Conservation (phyloP, 768 basidiomycete species). For the Bullera alba region DNA sequence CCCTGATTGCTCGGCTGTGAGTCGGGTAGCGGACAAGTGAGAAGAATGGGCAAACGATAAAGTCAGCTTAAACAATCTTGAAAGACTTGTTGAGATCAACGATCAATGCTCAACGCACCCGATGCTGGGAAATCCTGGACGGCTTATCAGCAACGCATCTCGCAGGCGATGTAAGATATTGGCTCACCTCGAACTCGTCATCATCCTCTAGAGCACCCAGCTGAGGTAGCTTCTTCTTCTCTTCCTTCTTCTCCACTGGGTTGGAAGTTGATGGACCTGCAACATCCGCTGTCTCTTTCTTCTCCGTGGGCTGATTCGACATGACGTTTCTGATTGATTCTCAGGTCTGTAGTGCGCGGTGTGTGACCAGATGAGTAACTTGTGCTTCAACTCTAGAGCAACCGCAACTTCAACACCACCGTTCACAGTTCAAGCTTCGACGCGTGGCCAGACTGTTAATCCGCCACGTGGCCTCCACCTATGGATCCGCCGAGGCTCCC, state of each 20-base stretch:
- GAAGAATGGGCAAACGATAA: conserved; percentile 15
- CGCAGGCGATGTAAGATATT: neutral
- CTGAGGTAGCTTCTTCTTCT: conserved; percentile 52
- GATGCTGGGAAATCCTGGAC: conserved; percentile 73
- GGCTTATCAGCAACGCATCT: neutral
- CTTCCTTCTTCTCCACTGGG: conserved; percentile 1
- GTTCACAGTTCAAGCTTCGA: too few species aligned
- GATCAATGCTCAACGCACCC: conserved; percentile 50
- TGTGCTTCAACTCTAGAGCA: too few species aligned
- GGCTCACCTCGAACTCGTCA: conserved; percentile 71
- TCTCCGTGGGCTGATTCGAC: neutral
- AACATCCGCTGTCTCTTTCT: neutral
- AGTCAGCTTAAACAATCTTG: neutral
- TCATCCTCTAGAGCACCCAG: conserved; percentile 92
- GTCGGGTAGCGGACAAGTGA: conserved; percentile 20
- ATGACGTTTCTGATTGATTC: too few species aligned
- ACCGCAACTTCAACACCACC: too few species aligned
- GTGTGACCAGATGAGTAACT: too few species aligned
- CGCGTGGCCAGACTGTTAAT: too few species aligned
- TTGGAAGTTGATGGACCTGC: neutral
- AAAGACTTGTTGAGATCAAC: neutral
- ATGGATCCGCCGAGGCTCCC: too few species aligned
- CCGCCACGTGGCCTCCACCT: too few species aligned
- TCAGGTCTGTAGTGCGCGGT: too few species aligned
- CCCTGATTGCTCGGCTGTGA: conserved; percentile 19